These are phyloP conservation scores for Agaricus blazei DNA, from an alignment of 768 basidiomycete species.

Conservation along the genomic window DNA sequence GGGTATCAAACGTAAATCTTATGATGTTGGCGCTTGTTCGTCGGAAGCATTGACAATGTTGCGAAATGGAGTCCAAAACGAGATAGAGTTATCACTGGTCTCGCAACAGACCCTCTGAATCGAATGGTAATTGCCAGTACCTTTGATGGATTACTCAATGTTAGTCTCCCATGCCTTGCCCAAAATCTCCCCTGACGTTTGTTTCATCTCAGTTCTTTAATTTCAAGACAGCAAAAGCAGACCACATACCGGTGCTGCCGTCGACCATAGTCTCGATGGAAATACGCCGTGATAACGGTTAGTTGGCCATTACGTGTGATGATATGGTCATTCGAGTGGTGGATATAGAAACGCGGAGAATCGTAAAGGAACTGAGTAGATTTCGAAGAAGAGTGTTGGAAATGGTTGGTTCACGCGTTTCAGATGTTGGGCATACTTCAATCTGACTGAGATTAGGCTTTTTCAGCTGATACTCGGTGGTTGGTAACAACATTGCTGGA, in stretches of 20 bases:
- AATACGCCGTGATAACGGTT: constrained; percentile 79
- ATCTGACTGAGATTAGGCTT: constrained; percentile 49
- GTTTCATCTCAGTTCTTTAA: constrained; percentile 76
- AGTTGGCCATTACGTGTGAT: constrained; percentile 81
- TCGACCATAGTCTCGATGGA: constrained; percentile 65
- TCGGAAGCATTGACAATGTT: constrained; percentile 43
- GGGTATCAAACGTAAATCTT: constrained; percentile 78
- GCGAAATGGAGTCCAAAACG: constrained; percentile 32
- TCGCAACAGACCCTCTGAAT: constrained; percentile 86
- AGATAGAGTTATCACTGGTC: constrained; percentile 66
- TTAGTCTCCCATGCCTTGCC: constrained; percentile 31
- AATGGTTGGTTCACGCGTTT: constrained; percentile 46
- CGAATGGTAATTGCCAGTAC: constrained; percentile 77
- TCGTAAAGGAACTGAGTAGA: constrained; percentile 87
- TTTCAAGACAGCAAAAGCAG: constrained; percentile 80
- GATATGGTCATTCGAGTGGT: constrained; percentile 81
- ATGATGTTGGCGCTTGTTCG: constrained; percentile 62
- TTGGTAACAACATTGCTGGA: constrained; percentile 85
- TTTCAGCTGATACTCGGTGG: constrained; percentile 96
- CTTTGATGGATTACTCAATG: constrained; percentile 84
- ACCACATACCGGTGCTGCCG: constrained; percentile 61
- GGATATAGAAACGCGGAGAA: constrained; percentile 83
- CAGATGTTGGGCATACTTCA: background rate
- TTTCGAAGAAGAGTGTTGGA: constrained; percentile 86
- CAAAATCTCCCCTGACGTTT: background rate